phyloP scores from a whole-genome alignment of 2,329 filamentous ascomycete genomes.

The Ophiostoma sp. region DNA sequence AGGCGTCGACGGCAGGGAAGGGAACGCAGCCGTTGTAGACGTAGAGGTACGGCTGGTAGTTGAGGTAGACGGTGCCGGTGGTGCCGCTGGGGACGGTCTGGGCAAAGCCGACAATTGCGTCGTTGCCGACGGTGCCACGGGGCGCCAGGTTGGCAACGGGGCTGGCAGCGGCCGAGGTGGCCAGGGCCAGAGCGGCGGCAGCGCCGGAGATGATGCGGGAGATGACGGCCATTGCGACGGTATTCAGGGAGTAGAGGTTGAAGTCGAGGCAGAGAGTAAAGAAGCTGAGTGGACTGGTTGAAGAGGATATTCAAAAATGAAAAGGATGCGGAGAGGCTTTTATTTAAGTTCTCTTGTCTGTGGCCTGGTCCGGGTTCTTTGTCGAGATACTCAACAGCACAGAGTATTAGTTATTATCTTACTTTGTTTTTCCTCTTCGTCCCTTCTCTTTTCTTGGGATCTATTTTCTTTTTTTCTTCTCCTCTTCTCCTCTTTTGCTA shows the following conservation, averaged over 20 bases:
- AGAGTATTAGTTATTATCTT: background rate
- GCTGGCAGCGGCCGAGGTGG: constrained; percentile 12
- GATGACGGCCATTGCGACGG: constrained; percentile 18
- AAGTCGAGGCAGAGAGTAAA: background rate
- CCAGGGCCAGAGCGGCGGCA: constrained; percentile 14
- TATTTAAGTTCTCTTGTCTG: background rate
- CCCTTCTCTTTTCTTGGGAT: background rate
- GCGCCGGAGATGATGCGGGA: constrained; percentile 21
- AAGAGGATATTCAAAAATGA: background rate
- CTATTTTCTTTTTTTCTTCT: background rate
- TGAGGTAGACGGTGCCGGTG: constrained; percentile 45
- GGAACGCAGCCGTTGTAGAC: constrained; percentile 58
- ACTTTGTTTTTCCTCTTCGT: constrained; percentile 10
- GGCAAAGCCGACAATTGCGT: constrained; percentile 47
- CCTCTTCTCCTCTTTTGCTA: background rate
- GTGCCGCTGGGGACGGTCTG: constrained; percentile 46
- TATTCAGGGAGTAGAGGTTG: background rate
- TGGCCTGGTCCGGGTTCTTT: background rate
- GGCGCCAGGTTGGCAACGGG: constrained; percentile 23
- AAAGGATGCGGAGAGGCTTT: background rate
- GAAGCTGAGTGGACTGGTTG: background rate
- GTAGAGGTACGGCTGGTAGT: constrained; percentile 52
- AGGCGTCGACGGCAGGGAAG: constrained; percentile 55
- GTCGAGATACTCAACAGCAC: background rate
- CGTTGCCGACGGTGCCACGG: constrained; percentile 32